Conservation (phyloP, 768 basidiomycete genomes). For the Lentinula boryana region DNA sequence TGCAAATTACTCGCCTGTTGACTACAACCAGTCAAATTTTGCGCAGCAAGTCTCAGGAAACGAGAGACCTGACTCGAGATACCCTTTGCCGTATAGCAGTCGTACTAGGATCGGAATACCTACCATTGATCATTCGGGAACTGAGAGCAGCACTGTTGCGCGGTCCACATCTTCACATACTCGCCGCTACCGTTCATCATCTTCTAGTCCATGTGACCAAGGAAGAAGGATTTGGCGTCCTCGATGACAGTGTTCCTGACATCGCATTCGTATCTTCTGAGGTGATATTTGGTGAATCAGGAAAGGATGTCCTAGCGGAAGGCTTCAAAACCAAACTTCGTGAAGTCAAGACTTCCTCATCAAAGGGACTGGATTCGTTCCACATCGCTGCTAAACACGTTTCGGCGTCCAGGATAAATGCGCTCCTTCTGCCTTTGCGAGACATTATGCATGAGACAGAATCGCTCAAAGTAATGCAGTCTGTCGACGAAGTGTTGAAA, state of each 20-base stretch:
- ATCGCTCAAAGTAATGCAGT: conserved; percentile 69
- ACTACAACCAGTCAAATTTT: conserved; percentile 86
- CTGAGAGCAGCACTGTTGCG: conserved; percentile 79
- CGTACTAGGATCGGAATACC: conserved; percentile 65
- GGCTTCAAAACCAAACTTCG: conserved; percentile 94
- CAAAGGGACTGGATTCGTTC: conserved; percentile 85
- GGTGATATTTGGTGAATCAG: conserved; percentile 92
- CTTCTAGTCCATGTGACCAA: conserved; percentile 77
- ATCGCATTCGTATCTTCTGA: conserved; percentile 78
- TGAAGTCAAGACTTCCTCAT: conserved; percentile 78
- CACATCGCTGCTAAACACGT: conserved; percentile 73
- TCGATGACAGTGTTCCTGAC: conserved; percentile 77
- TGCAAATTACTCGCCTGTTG: conserved; percentile 70
- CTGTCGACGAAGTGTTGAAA: conserved; percentile 84
- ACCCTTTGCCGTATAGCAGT: conserved; percentile 77
- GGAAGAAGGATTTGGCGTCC: conserved; percentile 46
- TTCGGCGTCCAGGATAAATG: conserved; percentile 70
- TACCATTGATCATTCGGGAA: conserved; percentile 71
- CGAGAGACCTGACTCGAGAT: conserved; percentile 79
- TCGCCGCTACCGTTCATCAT: conserved; percentile 80
- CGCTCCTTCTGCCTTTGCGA: conserved; percentile 71
- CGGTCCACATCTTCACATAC: conserved; percentile 91
- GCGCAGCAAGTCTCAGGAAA: conserved; percentile 91
- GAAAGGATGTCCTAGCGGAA: conserved; percentile 80
- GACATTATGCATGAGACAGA: conserved; percentile 84